Evolutionary conservation across 495 filamentous ascomycete species (phyloP), one percentile per base, ranked within the genome.

Genomic region (Coniosporium apollinis): DNA sequence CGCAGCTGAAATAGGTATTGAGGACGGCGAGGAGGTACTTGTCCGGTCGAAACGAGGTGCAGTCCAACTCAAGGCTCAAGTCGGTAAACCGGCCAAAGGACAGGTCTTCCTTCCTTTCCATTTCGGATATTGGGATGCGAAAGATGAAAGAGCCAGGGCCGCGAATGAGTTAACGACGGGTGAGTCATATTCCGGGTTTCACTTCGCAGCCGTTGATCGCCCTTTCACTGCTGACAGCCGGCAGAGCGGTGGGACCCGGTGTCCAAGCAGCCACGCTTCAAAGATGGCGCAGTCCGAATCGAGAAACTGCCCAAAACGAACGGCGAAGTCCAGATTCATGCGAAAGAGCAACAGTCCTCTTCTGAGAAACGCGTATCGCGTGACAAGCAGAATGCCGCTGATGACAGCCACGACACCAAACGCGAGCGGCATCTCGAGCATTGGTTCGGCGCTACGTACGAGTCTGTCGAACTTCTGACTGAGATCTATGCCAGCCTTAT

Each of bases 41-140:
- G 35, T 38, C 9, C n/a, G 14, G 18, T n/a, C 10, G 10, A 9
- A n/a, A 17, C 6, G 35, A 34, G 35, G 35, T 11, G 26, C 10
- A 5, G 35, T 38, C 29, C 26, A 38, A 24, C 6, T 38, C 6
- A 33, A 33, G 35, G 22, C 14, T 5, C 7, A 7, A 13, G 35
- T 38, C 11, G 20, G 10, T n/a, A 15, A 34, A 17, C 36, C 34
- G 7, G 6, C 26, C 28, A 34, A 34, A 34, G 35, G 35, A 9
- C 24, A 38, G 24, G 17, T 19, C 6, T 38, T 38, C 35, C 36
- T 38, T 11, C 35, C 35, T 17, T 38, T 38, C 28, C 35, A 38
- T 34, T 38, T 34, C 18, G 35, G 35, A 5, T 38, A 38, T 17
- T 35, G 33, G 33, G 33, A 35, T 35, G 6, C 33, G 5, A 35